Conservation (phyloP, 345 rosid genomes). For the Brassica rapa region DNA sequence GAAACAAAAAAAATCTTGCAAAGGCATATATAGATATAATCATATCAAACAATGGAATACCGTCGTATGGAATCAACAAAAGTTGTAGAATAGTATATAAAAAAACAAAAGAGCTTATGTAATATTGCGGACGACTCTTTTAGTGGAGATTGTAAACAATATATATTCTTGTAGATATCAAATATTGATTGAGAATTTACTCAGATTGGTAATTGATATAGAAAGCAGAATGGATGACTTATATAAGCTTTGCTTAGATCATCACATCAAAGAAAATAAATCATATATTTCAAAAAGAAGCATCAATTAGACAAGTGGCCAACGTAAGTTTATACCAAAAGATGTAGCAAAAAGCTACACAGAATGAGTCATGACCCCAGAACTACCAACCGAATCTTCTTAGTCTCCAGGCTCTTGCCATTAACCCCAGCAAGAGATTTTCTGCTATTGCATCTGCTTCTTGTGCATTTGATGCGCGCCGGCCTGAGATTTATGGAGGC, state of each 20-base stretch:
- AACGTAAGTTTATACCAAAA: conserved; percentile 10
- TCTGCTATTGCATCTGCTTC: background rate
- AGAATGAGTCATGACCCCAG: background rate
- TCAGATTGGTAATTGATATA: conserved; percentile 3
- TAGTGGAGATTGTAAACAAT: conserved; percentile 6
- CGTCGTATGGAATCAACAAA: background rate
- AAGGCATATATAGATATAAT: background rate
- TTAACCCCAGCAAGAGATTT: background rate
- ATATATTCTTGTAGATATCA: background rate
- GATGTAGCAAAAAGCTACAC: background rate
- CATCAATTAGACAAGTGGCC: background rate
- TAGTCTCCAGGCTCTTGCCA: background rate
- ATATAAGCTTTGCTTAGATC: background rate
- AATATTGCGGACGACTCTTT: background rate
- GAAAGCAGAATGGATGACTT: background rate
- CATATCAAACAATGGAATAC: background rate
- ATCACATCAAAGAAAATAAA: background rate
- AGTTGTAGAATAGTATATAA: background rate
- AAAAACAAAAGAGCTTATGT: background rate
- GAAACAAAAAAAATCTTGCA: background rate
- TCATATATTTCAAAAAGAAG: background rate
- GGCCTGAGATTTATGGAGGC: too few species aligned
- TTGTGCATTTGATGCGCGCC: background rate
- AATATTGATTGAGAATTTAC: conserved; percentile 3
- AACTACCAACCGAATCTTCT: background rate